phyloP scores from a whole-genome alignment of 2,329 filamentous ascomycete species.

The Ploettnerulaceae sp. region DNA sequence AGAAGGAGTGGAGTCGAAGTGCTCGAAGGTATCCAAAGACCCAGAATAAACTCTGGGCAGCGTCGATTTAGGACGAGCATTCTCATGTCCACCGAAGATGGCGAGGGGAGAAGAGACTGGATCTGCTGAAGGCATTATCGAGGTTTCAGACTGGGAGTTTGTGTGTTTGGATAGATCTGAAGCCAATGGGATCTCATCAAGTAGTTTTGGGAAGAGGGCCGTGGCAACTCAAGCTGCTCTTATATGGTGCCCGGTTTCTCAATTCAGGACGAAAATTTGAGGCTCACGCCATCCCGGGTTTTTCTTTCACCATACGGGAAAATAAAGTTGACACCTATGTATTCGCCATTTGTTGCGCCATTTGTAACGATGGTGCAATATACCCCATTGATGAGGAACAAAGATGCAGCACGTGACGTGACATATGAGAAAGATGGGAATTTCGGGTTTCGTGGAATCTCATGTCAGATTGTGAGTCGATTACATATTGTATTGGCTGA shows the following conservation, averaged over 20 bases:
- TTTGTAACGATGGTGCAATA: conserved; percentile 5
- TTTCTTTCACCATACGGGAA: no score
- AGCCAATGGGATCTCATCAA: neutral
- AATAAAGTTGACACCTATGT: neutral
- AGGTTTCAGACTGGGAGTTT: no score
- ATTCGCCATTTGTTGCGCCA: conserved; percentile 1
- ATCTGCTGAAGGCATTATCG: conserved; percentile 9
- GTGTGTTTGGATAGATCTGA: neutral
- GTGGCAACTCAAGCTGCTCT: neutral
- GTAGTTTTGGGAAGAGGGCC: neutral
- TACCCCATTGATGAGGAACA: neutral
- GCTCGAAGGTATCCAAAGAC: conserved; percentile 20
- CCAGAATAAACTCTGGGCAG: conserved; percentile 13
- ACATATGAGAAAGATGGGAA: no score
- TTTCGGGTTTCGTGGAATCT: no score
- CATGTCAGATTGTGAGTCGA: no score
- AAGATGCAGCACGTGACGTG: conserved; percentile 1
- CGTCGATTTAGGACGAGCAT: conserved; percentile 2
- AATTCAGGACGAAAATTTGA: no score
- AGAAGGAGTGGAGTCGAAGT: conserved; percentile 23
- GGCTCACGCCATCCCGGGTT: no score
- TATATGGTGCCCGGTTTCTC: no score
- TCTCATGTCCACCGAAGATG: conserved; percentile 1
- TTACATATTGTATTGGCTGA: no score
- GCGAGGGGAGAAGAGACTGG: neutral